phyloP scores from a whole-genome alignment of 345 rosid genomes.

The Carallia pectinifolia region DNA sequence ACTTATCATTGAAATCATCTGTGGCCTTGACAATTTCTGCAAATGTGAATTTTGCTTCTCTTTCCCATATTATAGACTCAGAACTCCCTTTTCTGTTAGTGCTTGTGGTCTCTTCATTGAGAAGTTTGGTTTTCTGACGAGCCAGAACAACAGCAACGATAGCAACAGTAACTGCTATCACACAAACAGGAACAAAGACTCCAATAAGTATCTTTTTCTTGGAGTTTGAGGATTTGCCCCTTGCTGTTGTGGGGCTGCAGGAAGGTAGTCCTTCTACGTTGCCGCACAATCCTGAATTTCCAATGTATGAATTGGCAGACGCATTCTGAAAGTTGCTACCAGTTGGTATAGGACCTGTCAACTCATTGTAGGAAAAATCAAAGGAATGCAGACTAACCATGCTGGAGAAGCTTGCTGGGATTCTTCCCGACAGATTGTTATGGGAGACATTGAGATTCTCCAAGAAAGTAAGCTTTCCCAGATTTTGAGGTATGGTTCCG shows the following conservation, averaged over 20 bases:
- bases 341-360: slow-evolving; percentile 51
- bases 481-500: slow-evolving; percentile 45
- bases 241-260: slow-evolving; percentile 21
- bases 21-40: slow-evolving; percentile 58
- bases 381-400: slow-evolving; percentile 43
- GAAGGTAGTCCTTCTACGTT: slow-evolving; percentile 37
- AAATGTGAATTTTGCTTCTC: slow-evolving; percentile 54
- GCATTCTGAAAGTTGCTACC: slow-evolving; percentile 41
- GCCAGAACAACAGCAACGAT: slow-evolving; percentile 11
- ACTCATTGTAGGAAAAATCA: slow-evolving; percentile 59
- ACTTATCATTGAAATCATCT: slow-evolving; percentile 41
- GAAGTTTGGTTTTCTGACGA: slow-evolving; percentile 14
- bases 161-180: slow-evolving; percentile 22
- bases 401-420: slow-evolving; percentile 45
- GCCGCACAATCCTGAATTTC: slow-evolving; percentile 66
- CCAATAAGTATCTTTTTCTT: slow-evolving; percentile 34
- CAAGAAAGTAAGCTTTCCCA: slow-evolving; percentile 38
- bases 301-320: slow-evolving; percentile 34
- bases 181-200: slow-evolving; percentile 38
- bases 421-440: slow-evolving; percentile 51
- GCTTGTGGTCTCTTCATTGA: slow-evolving; percentile 34
- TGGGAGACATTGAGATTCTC: slow-evolving; percentile 56
- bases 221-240: slow-evolving; percentile 20
- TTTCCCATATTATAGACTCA: slow-evolving; percentile 53
- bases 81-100: neutral